Percentiles rank a stretch among this genome's conserved stretches.
These are phyloP conservation scores for Boletellus ananas DNA, from an alignment of 768 basidiomycete species.

Conservation along the genomic window DNA sequence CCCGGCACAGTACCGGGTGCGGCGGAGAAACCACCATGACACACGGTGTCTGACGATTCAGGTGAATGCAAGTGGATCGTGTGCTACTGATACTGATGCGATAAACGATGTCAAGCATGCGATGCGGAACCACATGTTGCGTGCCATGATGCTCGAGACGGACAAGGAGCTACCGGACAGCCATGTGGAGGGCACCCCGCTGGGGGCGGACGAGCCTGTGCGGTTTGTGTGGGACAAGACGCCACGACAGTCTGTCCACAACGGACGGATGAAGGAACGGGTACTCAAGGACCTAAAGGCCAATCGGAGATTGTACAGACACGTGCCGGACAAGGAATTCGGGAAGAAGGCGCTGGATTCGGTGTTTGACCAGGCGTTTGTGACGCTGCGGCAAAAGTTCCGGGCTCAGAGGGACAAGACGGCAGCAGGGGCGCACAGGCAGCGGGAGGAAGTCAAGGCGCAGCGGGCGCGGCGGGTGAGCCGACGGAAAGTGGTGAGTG, in stretches of 20 bases:
- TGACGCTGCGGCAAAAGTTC: slow-evolving; percentile 66
- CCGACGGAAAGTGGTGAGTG: slow-evolving; percentile 60
- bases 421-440: slow-evolving; percentile 41
- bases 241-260: slow-evolving; percentile 69
- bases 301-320: slow-evolving; percentile 53
- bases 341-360: slow-evolving; percentile 54
- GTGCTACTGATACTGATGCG: slow-evolving; percentile 3
- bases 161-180: slow-evolving; percentile 61
- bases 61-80: slow-evolving; percentile 31
- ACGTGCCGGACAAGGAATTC: slow-evolving; percentile 66
- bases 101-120: slow-evolving; percentile 48
- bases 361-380: slow-evolving; percentile 68
- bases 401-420: slow-evolving; percentile 52
- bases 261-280: slow-evolving; percentile 65
- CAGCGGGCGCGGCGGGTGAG: slow-evolving; percentile 56
- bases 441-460: slow-evolving; percentile 59
- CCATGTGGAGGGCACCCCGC: slow-evolving; percentile 49
- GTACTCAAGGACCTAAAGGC: slow-evolving; percentile 57
- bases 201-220: slow-evolving; percentile 50
- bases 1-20: slow-evolving; percentile 31
- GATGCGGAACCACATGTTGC: slow-evolving; percentile 63
- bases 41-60: slow-evolving; percentile 64
- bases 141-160: slow-evolving; percentile 51
- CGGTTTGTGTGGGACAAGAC: slow-evolving; percentile 83
- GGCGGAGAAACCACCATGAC: slow-evolving; percentile 60